Conservation (phyloP, 345 rosid genomes). For the Aurinia saxatilis region DNA sequence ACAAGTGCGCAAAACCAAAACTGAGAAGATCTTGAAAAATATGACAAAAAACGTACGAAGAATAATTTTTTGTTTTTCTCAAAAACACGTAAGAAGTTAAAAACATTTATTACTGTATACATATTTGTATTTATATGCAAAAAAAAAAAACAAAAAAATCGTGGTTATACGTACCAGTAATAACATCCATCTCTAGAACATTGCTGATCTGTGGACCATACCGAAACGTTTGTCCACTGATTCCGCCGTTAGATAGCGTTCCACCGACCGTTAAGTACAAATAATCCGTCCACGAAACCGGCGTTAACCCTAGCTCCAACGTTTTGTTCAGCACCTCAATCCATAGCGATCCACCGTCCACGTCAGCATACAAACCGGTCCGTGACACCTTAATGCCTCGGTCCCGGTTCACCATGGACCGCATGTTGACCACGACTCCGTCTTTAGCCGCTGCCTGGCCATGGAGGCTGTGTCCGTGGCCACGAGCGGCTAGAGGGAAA, state of each 20-base stretch:
- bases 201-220: slow-evolving; percentile 91
- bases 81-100: not conserved
- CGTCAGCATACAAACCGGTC: slow-evolving; percentile 48
- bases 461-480: slow-evolving; percentile 56
- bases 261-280: slow-evolving; percentile 88
- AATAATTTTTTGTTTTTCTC: not conserved
- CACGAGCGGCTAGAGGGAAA: slow-evolving; percentile 68
- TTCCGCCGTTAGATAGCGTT: slow-evolving; percentile 88
- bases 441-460: slow-evolving; percentile 74
- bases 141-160: not conserved
- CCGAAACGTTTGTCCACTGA: slow-evolving; percentile 81
- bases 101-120: not conserved
- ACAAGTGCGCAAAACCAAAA: slow-evolving; percentile 18
- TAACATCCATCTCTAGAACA: slow-evolving; percentile 74
- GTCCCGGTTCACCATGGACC: slow-evolving; percentile 27
- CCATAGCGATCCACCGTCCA: slow-evolving; percentile 70
- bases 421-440: slow-evolving; percentile 81
- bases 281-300: slow-evolving; percentile 87
- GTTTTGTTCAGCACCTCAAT: slow-evolving; percentile 62
- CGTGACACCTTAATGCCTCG: slow-evolving; percentile 19
- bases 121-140: not conserved
- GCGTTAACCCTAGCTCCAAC: slow-evolving; percentile 58
- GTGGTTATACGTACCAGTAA: slow-evolving; percentile 66
- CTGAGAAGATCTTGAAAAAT: slow-evolving; percentile 17
- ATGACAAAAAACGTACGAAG: slow-evolving; percentile 13